Percentiles rank a stretch among this genome's conserved stretches.
These are phyloP conservation scores for Paramyrothecium roridum DNA, from an alignment of 2,329 filamentous ascomycete species.

Conservation along the genomic window DNA sequence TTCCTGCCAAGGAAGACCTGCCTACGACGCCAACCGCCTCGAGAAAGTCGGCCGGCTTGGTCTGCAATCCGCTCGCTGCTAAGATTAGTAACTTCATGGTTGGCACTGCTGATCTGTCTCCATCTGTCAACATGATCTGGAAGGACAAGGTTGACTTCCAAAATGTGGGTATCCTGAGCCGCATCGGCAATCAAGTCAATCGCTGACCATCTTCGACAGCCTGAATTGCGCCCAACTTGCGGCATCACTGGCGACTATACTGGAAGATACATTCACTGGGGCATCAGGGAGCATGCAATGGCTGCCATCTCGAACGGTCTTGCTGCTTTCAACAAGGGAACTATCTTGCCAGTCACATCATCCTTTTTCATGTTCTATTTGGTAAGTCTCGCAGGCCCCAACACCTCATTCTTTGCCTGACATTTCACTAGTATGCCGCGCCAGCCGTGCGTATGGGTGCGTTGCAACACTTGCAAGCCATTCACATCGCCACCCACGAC, in stretches of 20 bases:
- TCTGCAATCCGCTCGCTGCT: conserved; percentile 49
- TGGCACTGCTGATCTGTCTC: conserved; percentile 50
- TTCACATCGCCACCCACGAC: conserved; percentile 58
- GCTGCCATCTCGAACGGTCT: conserved; percentile 50
- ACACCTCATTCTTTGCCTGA: background rate
- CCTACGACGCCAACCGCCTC: conserved; percentile 45
- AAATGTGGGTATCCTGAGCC: conserved; percentile 20
- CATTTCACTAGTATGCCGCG: conserved; percentile 9
- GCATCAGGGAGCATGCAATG: conserved; percentile 61
- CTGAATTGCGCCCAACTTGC: background rate
- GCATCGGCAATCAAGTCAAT: no score
- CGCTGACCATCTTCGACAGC: background rate
- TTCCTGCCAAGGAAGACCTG: conserved; percentile 40
- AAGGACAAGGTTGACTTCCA: conserved; percentile 49
- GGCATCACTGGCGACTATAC: background rate
- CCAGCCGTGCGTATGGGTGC: conserved; percentile 22
- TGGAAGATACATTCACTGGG: background rate
- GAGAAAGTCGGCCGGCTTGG: conserved; percentile 43
- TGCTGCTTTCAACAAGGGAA: conserved; percentile 49
- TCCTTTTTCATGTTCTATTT: conserved; percentile 59
- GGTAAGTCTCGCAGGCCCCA: conserved; percentile 8
- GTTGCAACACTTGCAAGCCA: conserved; percentile 47
- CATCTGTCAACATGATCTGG: conserved; percentile 55
- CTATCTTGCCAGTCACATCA: conserved; percentile 51
- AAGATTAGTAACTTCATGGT: conserved; percentile 47